Conservation (phyloP, 306 rosid genomes). For the Hippophae gyantsensis region DNA sequence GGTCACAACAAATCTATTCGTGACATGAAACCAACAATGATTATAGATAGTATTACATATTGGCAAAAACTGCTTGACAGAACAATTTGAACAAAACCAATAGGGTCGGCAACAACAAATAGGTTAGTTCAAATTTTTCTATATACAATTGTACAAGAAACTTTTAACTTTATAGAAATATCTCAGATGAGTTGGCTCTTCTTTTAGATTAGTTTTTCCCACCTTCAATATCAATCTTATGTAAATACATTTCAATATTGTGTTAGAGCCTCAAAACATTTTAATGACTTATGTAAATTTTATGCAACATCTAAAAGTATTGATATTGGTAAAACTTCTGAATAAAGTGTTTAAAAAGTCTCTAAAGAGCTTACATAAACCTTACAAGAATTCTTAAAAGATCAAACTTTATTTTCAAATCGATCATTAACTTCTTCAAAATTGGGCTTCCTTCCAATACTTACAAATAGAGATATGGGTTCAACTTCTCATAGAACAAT, state of each 20-base stretch:
- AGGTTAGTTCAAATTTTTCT: conserved; percentile 44
- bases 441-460: background rate
- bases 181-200: conserved; percentile 55
- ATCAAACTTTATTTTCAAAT: conserved; percentile 49
- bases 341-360: conserved; percentile 58
- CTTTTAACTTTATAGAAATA: conserved; percentile 62
- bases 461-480: no score
- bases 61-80: conserved; percentile 78
- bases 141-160: conserved; percentile 70
- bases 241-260: conserved; percentile 56
- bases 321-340: conserved; percentile 75
- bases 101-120: conserved; percentile 43
- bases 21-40: conserved; percentile 56
- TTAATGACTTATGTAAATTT: conserved; percentile 51
- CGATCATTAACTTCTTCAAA: conserved; percentile 10
- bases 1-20: conserved; percentile 25
- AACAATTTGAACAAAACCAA: conserved; percentile 49
- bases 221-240: conserved; percentile 44
- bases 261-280: conserved; percentile 61
- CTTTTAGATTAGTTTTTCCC: conserved; percentile 66
- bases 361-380: conserved; percentile 69
- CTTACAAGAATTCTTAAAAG: conserved; percentile 63
- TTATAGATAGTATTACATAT: conserved; percentile 43
- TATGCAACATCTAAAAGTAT: conserved; percentile 40
- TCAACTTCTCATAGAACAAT: no score